Evolutionary conservation across 140 eudicot species (phyloP), one percentile per base, ranked within the genome.

Genomic region (Flaveria floridana): DNA sequence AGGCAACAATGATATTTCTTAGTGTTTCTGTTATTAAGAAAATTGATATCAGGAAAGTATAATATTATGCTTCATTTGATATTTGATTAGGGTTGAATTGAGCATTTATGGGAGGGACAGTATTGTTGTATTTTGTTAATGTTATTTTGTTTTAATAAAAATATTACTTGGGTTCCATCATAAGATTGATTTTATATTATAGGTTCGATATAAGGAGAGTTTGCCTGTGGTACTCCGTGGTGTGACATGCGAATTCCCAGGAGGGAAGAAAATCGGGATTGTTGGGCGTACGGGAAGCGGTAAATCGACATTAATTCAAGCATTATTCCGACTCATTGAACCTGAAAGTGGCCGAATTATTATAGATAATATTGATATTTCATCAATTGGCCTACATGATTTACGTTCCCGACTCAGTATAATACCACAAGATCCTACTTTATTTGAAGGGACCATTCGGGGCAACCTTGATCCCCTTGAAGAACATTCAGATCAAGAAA

Each of bases 211-310:
- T 73, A 86, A 86, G 81, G 95, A 86, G 64, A 85, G 57, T 75
- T 84, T 90, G 52, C 98, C 98, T 1, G 83, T 89, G 76, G 98
- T 92, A 39, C 96, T 92, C 39, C 92, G 87, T 55, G 93, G 85
- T 25, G 83, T 92, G 65, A 81, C 92, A 41, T 89, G 96, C 81
- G 85, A 79, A 7, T 86, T 92, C 52, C 96, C 92, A 6, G 98
- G 98, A 64, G 96, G 98, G 65, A 84, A 72, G 73, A 92, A 92
- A 78, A 86, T 89, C 6, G 98, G 95, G 69, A 87, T 92, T 41
- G 98, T 92, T 21, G 96, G 98, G n/a, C 96, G 98, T 52, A 92
- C 98, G 1, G 98, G 98, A 77, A 89, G 98, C 69, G 98, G 98
- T 8, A 92, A 92, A 82, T 92, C 98, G 1, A 92, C 98, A 68